Evolutionary conservation across 2,329 filamentous ascomycete species (phyloP), one percentile per base, ranked within the genome.

Genomic region (Phialocephala sp.): DNA sequence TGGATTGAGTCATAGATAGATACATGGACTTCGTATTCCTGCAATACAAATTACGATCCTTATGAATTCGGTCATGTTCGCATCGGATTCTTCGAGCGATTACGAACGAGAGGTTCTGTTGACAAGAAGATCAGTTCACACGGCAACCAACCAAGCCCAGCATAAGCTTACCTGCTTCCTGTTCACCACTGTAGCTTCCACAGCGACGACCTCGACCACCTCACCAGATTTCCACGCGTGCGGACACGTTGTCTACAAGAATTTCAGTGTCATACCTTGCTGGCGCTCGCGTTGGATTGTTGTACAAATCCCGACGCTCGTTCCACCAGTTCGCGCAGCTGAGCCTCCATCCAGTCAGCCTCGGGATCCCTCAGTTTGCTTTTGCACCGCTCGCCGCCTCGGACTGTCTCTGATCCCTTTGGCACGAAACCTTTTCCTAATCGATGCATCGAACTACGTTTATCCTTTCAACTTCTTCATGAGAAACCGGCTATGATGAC

Each of bases 401-500:
- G 15, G 15, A 36, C 14, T 63, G 24, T n/a, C 52, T 39, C 45
- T 50, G n/a, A 22, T 50, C 45, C 8, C n/a, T 32, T 32, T 32
- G 27, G 24, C 24, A 32, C 24, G n/a, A 20, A 27, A 57, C 2
- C 1, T 4, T 39, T 56, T 57, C 32, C 32, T 54, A 35, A 32
- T 59, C 35, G 41, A 63, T 60, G 41, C 14, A 52, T 47, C 52
- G 27, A 45, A 37, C 52, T n/a, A 6, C 20, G 39, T 41, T 3
- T 41, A 54, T 2, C 18, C 43, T 41, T 57, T 37, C 35, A 32
- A 39, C 12, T 8, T 18, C 22, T 37, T 50, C 58, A 5, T 47
- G 41, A 47, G 4, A 24, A 60, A n/a, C 24, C 32, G 15, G 18
- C 4, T 24, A 59, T n/a, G 18, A 73, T 73, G 69, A 69, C 72